These are phyloP conservation scores for Colletotrichum sp. DNA, from an alignment of 2,329 filamentous ascomycete genomes.

Conservation along the genomic window DNA sequence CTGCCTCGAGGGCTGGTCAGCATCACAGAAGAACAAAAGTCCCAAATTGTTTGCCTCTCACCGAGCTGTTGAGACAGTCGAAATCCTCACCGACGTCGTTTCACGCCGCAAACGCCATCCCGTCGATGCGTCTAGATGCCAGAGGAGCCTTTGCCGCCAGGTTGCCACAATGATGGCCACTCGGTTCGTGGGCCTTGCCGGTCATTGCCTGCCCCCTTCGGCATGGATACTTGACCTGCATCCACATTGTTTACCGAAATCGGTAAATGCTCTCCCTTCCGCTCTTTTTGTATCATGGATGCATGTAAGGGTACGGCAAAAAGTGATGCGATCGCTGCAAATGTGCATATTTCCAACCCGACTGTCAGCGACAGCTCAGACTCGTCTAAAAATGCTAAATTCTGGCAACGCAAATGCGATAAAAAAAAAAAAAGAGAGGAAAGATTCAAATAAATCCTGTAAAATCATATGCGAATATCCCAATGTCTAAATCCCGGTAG, in stretches of 20 bases:
- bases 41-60: neutral
- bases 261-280: neutral
- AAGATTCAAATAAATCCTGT: neutral
- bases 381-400: neutral
- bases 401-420: neutral
- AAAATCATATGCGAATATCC: neutral
- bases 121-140: neutral
- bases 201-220: neutral
- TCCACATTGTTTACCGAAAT: neutral
- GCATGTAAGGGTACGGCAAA: neutral
- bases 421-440: neutral
- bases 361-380: neutral
- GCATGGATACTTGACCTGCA: neutral
- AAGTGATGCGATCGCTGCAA: neutral
- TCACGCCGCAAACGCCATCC: neutral
- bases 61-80: neutral
- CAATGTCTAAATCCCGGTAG: neutral
- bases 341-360: neutral
- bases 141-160: neutral
- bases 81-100: neutral
- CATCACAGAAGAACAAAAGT: neutral
- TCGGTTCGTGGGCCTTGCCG: neutral
- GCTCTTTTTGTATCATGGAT: neutral
- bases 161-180: neutral
- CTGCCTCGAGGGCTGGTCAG: neutral